Base-by-base conservation (phyloP, 257 asterid species). In the Scutellaria baicalensis region DNA sequence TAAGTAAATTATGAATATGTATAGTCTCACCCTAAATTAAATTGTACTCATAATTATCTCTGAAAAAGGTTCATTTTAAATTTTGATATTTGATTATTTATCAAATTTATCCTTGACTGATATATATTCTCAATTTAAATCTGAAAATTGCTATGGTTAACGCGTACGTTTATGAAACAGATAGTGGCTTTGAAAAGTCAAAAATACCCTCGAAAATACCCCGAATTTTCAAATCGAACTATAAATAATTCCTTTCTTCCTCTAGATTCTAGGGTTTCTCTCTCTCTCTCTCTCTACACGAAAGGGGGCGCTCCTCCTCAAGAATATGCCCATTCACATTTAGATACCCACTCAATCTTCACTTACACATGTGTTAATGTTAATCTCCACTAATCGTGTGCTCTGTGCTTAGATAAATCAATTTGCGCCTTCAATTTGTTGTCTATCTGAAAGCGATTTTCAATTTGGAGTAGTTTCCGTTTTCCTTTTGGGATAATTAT, bases 251-350 rank as follows among this genome's bases (percentile, higher is more conserved):
- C 49, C 11, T 17, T n/a, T 59, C 18, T 58, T 31, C 35, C 73
- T 74, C 80, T 56, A 63, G 76, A 68, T 73, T 81, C 80, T 86
- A 84, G 89, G 92, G 89, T 84, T 86, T 82, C 77, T 57, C 57
- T 61, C 56, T 62, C 63, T 16, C 76, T 47, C 16, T 36, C 65
- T 40, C 66, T 33, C 59, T 38, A 21, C 18, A 59, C 49, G 50
- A 39, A 0, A 39, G 16, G 17, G 67, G 20, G 67, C 51, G 67
- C 43, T 68, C 47, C 21, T 72, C 38, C 65, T 5, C 55, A 12
- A 63, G 48, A 61, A 38, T 12, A 59, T 16, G 44, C 1, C 17
- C 20, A 44, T 59, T 36, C 33, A 27, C 33, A 27, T 27, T 27
- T 27, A 27, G 4, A 12, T 43, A 16, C 20, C 50, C 23, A 52